phyloP scores from a whole-genome alignment of 2,329 filamentous ascomycete genomes.

The Sclerotiophoma versabilis region DNA sequence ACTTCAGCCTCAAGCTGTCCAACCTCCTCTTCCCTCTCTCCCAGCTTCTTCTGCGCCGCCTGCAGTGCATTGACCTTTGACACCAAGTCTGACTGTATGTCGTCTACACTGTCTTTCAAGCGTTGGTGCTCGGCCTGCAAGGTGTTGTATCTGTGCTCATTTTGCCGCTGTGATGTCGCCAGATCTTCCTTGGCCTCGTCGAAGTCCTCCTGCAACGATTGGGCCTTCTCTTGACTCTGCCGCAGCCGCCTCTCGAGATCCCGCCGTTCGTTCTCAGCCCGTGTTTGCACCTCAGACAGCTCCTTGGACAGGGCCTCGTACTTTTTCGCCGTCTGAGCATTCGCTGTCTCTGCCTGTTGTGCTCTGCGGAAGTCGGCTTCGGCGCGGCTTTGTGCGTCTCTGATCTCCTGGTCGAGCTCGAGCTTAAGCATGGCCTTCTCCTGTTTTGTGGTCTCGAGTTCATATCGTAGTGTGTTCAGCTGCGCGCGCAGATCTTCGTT shows the following conservation, averaged over 20 bases:
- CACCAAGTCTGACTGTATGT: slow-evolving; percentile 66
- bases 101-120: slow-evolving; percentile 65
- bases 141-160: slow-evolving; percentile 64
- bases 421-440: slow-evolving; percentile 82
- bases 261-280: slow-evolving; percentile 62
- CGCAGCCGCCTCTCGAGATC: slow-evolving; percentile 63
- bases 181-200: slow-evolving; percentile 82
- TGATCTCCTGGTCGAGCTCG: slow-evolving; percentile 82
- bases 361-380: slow-evolving; percentile 82
- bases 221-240: slow-evolving; percentile 71
- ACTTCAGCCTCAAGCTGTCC: slow-evolving; percentile 83
- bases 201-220: slow-evolving; percentile 77
- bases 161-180: slow-evolving; percentile 72
- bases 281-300: slow-evolving; percentile 62
- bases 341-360: slow-evolving; percentile 63
- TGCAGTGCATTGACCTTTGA: slow-evolving; percentile 64
- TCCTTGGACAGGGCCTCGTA: slow-evolving; percentile 63
- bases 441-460: slow-evolving; percentile 84
- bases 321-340: slow-evolving; percentile 60
- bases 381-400: slow-evolving; percentile 79
- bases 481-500: slow-evolving; percentile 88
- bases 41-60: slow-evolving; percentile 70
- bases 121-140: slow-evolving; percentile 67
- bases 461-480: slow-evolving; percentile 85
- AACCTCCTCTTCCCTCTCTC: slow-evolving; percentile 72